Conservation (phyloP, 2,329 filamentous ascomycete genomes). For the Trichoderma semiorbis region DNA sequence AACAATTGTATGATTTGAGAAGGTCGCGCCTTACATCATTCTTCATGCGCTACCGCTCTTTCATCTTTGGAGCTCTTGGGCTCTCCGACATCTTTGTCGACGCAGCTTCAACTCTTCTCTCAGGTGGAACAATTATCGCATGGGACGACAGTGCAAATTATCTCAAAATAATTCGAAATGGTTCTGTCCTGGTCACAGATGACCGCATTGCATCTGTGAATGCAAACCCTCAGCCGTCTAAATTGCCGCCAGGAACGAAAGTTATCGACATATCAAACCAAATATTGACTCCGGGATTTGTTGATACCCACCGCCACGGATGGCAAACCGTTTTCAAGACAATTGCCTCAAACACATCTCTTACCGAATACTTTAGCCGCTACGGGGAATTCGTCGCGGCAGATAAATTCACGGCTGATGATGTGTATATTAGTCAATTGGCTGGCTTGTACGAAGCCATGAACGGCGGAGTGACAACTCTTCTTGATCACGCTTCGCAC, state of each 20-base stretch:
- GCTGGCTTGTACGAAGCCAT: constrained; percentile 48
- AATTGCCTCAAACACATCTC: constrained; percentile 47
- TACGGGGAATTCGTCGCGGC: constrained; percentile 36
- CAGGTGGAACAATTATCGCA: constrained; percentile 40
- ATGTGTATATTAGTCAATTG: constrained; percentile 46
- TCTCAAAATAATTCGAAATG: constrained; percentile 38
- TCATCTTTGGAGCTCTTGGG: constrained; percentile 1
- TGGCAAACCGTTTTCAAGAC: constrained; percentile 57
- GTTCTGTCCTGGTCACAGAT: constrained; percentile 38
- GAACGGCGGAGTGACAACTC: constrained; percentile 52
- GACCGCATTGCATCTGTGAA: constrained; percentile 38
- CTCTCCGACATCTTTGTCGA: neutral
- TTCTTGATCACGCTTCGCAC: constrained; percentile 51
- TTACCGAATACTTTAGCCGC: constrained; percentile 46
- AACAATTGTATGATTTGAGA: neutral
- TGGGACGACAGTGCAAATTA: constrained; percentile 34
- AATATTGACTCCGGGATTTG: constrained; percentile 53
- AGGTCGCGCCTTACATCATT: no score
- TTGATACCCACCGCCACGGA: constrained; percentile 54
- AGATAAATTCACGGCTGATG: constrained; percentile 37
- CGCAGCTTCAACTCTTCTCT: constrained; percentile 24
- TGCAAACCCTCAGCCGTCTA: constrained; percentile 20
- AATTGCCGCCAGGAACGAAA: constrained; percentile 28
- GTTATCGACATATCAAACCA: constrained; percentile 48
- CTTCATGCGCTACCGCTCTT: neutral